These are phyloP conservation scores for Auricularia auricula-judae DNA, from an alignment of 768 basidiomycete species.

Conservation along the genomic window DNA sequence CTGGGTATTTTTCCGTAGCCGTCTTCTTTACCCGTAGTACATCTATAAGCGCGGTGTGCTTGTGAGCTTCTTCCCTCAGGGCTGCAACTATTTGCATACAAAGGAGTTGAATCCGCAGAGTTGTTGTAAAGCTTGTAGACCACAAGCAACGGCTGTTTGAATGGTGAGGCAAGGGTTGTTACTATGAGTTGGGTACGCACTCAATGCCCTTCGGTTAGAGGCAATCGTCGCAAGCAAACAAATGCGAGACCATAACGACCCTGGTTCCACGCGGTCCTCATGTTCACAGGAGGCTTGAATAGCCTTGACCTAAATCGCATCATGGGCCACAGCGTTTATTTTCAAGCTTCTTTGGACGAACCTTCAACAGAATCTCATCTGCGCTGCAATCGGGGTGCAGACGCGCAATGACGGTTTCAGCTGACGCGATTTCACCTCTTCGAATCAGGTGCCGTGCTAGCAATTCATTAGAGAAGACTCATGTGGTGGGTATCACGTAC, in stretches of 20 bases:
- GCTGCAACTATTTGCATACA: constrained; percentile 15
- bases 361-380: constrained; percentile 55
- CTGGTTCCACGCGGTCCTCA: constrained; percentile 39
- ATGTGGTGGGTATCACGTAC: constrained; percentile 28
- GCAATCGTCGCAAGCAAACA: constrained; percentile 46
- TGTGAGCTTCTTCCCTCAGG: neutral
- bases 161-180: neutral
- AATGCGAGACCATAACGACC: constrained; percentile 29
- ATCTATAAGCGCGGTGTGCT: neutral
- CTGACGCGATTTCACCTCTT: constrained; percentile 37
- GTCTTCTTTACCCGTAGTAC: neutral
- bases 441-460: constrained; percentile 59
- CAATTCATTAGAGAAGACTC: neutral
- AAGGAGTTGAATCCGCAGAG: constrained; percentile 78
- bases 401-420: constrained; percentile 44
- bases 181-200: constrained; percentile 25
- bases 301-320: constrained; percentile 28
- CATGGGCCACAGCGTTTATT: neutral
- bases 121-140: constrained; percentile 77
- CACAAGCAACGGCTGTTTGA: constrained; percentile 55
- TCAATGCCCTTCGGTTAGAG: constrained; percentile 56
- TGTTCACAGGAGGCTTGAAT: constrained; percentile 54
- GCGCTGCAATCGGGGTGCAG: constrained; percentile 60
- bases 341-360: neutral
- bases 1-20: neutral